Percentiles rank a stretch among this genome's conserved stretches.
Evolutionary conservation across 2,329 filamentous ascomycete species (phyloP).

Genomic region (Aureobasidium subglaciale): DNA sequence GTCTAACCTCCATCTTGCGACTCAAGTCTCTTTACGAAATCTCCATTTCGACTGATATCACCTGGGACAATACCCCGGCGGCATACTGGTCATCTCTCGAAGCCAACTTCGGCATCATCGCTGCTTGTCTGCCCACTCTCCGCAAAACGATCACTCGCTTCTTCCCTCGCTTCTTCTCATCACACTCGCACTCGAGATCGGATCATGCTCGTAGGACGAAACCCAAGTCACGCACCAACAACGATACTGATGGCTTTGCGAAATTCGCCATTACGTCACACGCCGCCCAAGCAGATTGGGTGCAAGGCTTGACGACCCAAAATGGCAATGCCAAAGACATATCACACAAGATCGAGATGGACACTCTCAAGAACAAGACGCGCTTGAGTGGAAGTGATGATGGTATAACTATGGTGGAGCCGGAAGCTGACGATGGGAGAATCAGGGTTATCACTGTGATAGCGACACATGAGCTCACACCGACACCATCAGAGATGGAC

Average conservation of each 20-base stretch:
- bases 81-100: conserved; percentile 32
- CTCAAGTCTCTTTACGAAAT: conserved; percentile 25
- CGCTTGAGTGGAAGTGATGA: not conserved
- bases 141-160: conserved; percentile 31
- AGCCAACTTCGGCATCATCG: conserved; percentile 31
- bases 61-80: conserved; percentile 27
- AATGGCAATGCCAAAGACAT: conserved; percentile 38
- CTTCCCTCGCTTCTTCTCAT: conserved; percentile 29
- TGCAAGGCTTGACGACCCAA: conserved; percentile 20
- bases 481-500: not conserved
- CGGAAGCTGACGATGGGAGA: not conserved
- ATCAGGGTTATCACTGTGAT: conserved; percentile 9
- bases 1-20: conserved; percentile 28
- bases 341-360: conserved; percentile 1
- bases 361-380: not conserved
- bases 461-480: not conserved
- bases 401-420: not conserved
- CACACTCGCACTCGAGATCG: not conserved
- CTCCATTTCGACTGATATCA: conserved; percentile 22
- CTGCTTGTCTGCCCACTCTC: conserved; percentile 32
- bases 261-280: conserved; percentile 1
- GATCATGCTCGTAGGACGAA: not conserved
- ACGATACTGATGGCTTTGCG: not conserved
- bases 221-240: not conserved
- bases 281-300: not conserved